Evolutionary conservation across 768 basidiomycete species (phyloP).

Genomic region (Lactarius hengduanensis): DNA sequence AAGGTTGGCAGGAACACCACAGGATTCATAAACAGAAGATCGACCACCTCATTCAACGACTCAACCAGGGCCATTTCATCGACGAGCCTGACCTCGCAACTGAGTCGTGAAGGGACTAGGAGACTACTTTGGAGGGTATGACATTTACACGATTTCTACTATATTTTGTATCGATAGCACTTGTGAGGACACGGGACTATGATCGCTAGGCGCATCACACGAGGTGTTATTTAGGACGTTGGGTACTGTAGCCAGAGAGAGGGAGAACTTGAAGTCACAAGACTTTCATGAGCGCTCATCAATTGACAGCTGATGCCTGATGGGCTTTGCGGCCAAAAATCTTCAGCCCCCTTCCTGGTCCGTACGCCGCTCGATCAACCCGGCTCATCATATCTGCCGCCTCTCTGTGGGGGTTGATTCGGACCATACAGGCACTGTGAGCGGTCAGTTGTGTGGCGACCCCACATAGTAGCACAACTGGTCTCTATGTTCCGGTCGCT

Average conservation of each 20-base stretch:
- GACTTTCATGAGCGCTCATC: background rate
- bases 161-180: constrained; percentile 26
- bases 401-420: background rate
- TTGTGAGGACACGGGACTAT: constrained; percentile 12
- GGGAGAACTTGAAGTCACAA: background rate
- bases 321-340: background rate
- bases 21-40: constrained; percentile 86
- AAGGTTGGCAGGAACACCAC: constrained; percentile 92
- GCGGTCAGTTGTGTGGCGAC: background rate
- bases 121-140: background rate
- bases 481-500: background rate
- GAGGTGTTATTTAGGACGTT: background rate
- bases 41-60: constrained; percentile 68
- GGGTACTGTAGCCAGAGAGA: background rate
- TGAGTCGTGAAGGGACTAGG: constrained; percentile 18
- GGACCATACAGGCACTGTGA: background rate
- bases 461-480: background rate
- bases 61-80: constrained; percentile 56
- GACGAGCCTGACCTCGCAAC: constrained; percentile 34
- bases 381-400: background rate
- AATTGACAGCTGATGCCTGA: background rate
- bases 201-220: background rate
- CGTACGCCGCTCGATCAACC: background rate
- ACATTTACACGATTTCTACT: constrained; percentile 9
- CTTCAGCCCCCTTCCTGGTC: background rate